phyloP scores from a whole-genome alignment of 2,329 filamentous ascomycete species.

The Diaporthe australafricana region DNA sequence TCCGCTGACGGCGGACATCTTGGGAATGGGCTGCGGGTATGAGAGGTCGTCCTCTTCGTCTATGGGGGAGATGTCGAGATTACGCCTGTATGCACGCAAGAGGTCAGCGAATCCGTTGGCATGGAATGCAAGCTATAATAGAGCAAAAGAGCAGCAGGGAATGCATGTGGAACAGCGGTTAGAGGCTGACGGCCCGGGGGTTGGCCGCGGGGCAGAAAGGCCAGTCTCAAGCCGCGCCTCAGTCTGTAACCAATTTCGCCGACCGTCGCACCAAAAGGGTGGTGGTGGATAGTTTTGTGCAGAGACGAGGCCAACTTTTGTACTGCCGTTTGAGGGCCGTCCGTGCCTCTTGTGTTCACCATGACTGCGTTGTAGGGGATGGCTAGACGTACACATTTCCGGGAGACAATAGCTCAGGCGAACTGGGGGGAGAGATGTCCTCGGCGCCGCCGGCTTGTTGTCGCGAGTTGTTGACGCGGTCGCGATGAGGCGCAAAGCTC shows the following conservation, averaged over 20 bases:
- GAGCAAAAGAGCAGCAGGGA: background rate
- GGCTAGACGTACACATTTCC: slow-evolving; percentile 55
- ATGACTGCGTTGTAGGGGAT: background rate
- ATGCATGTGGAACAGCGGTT: background rate
- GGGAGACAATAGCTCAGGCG: slow-evolving; percentile 58
- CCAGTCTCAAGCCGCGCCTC: slow-evolving; percentile 16
- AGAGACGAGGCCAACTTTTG: background rate
- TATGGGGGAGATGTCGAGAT: slow-evolving; percentile 64
- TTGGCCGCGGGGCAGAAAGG: background rate
- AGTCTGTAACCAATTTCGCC: background rate
- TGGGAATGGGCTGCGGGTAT: slow-evolving; percentile 41
- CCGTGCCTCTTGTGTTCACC: background rate
- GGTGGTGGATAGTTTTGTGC: background rate
- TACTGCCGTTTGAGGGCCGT: background rate
- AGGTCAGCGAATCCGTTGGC: slow-evolving; percentile 36
- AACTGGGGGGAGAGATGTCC: slow-evolving; percentile 68
- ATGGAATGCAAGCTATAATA: background rate
- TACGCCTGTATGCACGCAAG: slow-evolving; percentile 7
- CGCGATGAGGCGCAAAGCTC: slow-evolving; percentile 43
- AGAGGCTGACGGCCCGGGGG: background rate
- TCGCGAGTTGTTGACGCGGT: slow-evolving; percentile 37
- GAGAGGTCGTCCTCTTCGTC: slow-evolving; percentile 51
- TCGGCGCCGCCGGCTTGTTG: slow-evolving; percentile 39
- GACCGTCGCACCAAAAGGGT: background rate
- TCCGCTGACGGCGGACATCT: slow-evolving; percentile 47